A percentile compares a stretch with the other conserved stretches of the same genome.
Conservation (phyloP, 352 stramenopile genomes). For the Ochromonadaceae sp. region DNA sequence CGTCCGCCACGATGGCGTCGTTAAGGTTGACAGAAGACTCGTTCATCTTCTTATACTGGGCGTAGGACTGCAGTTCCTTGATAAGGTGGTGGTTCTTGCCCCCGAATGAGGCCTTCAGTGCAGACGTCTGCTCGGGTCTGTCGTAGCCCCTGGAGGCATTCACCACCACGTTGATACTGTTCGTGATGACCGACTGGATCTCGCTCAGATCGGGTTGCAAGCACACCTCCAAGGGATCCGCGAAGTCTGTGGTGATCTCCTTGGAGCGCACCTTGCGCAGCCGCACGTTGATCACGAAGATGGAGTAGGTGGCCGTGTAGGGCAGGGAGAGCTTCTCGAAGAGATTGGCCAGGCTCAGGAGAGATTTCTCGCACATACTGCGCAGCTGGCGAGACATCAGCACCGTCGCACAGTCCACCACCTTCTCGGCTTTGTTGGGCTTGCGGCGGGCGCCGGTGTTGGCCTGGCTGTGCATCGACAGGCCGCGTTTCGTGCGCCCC, state of each 20-base stretch:
- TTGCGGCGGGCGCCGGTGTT: too few relatives aligned
- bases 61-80: neutral
- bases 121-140: slow-evolving; percentile 10
- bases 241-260: slow-evolving; percentile 17
- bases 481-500: neutral
- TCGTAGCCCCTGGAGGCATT: neutral
- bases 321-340: slow-evolving; percentile 14
- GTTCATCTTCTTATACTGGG: slow-evolving; percentile 11
- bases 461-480: slow-evolving; percentile 28
- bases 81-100: slow-evolving; percentile 12
- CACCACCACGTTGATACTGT: neutral
- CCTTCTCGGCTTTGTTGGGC: slow-evolving; percentile 28
- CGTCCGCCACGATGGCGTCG: slow-evolving; percentile 5
- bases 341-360: slow-evolving; percentile 42
- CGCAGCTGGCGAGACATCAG: slow-evolving; percentile 73
- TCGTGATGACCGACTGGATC: neutral
- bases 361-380: slow-evolving; percentile 56
- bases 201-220: slow-evolving; percentile 13
- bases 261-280: slow-evolving; percentile 35
- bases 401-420: slow-evolving; percentile 57
- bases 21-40: neutral
- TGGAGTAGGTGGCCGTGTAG: slow-evolving; percentile 6
- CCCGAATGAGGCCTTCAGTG: slow-evolving; percentile 25
- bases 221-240: slow-evolving; percentile 2
- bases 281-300: slow-evolving; percentile 33